Conservation (phyloP, 2,329 filamentous ascomycete genomes). For the Aspergillus flavus region DNA sequence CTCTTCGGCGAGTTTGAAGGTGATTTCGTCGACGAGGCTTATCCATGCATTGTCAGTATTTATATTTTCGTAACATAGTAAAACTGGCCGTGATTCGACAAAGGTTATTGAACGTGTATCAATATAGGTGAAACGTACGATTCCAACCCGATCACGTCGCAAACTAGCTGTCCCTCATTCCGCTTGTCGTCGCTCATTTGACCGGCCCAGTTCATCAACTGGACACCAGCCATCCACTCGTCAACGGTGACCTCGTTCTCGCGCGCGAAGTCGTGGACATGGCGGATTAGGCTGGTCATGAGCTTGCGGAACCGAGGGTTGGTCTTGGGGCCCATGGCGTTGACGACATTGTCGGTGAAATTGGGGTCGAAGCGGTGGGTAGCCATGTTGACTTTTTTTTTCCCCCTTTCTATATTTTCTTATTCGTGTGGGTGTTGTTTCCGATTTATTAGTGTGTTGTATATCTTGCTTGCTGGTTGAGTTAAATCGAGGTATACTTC, state of each 20-base stretch:
- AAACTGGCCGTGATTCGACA: neutral
- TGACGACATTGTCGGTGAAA: constrained; percentile 71
- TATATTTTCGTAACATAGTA: neutral
- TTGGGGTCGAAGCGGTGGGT: constrained; percentile 46
- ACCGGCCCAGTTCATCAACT: constrained; percentile 64
- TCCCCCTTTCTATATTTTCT: neutral
- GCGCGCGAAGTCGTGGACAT: constrained; percentile 62
- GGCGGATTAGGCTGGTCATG: constrained; percentile 54
- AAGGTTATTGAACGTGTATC: neutral
- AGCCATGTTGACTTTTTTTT: constrained; percentile 18
- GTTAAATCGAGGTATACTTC: neutral
- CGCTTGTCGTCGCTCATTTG: constrained; percentile 64
- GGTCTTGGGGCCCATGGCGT: constrained; percentile 72
- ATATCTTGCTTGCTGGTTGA: neutral
- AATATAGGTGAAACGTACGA: constrained; percentile 42
- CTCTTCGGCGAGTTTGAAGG: constrained; percentile 63
- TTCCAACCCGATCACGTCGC: constrained; percentile 62
- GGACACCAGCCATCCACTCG: constrained; percentile 60
- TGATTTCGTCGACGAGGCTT: constrained; percentile 77
- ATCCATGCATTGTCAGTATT: neutral
- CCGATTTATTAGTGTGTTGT: neutral
- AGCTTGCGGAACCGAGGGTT: constrained; percentile 68
- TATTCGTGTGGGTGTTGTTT: no score
- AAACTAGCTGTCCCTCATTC: constrained; percentile 65
- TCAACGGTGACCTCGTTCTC: constrained; percentile 62